Evolutionary conservation across 345 rosid species (phyloP), one percentile per base, ranked within the genome.

Genomic region (Euphorbia tirucalli): DNA sequence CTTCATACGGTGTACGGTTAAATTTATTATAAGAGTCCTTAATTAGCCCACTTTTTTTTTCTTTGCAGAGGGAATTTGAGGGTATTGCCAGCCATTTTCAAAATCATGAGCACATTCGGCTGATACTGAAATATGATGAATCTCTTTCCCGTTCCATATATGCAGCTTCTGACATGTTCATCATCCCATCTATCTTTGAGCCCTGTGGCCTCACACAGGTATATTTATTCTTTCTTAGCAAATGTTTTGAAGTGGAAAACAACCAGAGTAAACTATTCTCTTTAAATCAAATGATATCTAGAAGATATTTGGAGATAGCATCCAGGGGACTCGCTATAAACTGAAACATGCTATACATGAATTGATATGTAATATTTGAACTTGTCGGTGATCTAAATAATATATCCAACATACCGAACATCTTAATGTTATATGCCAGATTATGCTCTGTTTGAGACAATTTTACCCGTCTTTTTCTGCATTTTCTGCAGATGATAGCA

Each of bases 171-270:
- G 99, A 95, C 85, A 71, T 95, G 85, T 83, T 95, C 76, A 90
- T 92, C 78, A 89, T 95, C 79, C 99, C 99, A 72, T 95, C 99
- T 4, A 86, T 92, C 72, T 92, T 95, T 72, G 99, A 95, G 84
- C 99, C 99, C 77, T 92, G 99, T 82, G 99, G 99, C 63, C 97
- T 95, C 57, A 95, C 99, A 70, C 99, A 95, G 97, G 99, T 94
- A 80, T 25, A 61, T 8, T 32, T 27, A 30, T 46, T 75, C 4
- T 31, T 71, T 48, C 70, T 46, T 16, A 21, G 48, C 43, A 35
- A 52, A 54, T 71, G 16, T 54, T 78, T 50, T 63, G 30, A 63
- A 62, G 24, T 28, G 11, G 65, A 13, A 72, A 64, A 68, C 50
- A 57, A 39, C 46, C 32, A 18, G 58, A 77, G 66, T 49, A 21